phyloP scores from a whole-genome alignment of 345 rosid species.

The Eucalyptus pumila region DNA sequence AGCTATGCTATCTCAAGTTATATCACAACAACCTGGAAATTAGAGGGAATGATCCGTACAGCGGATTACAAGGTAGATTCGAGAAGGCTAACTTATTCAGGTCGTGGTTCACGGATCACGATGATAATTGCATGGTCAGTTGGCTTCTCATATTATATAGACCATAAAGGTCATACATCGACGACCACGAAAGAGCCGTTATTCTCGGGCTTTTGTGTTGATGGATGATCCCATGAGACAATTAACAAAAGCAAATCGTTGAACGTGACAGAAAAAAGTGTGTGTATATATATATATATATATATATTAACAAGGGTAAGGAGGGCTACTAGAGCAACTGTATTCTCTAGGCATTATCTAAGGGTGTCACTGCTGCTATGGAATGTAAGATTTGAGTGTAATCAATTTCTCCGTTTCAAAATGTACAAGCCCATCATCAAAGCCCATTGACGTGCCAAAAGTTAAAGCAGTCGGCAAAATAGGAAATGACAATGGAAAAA shows the following conservation, averaged over 20 bases:
- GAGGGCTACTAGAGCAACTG: neutral
- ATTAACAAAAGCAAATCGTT: neutral
- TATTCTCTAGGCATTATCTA: neutral
- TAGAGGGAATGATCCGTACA: neutral
- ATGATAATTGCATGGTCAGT: neutral
- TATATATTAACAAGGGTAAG: neutral
- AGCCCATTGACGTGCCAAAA: neutral
- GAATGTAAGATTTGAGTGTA: neutral
- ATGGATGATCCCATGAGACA: neutral
- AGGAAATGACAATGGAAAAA: neutral
- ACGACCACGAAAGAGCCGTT: too few relatives aligned
- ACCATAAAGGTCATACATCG: neutral
- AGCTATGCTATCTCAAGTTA: neutral
- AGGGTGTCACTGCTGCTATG: neutral
- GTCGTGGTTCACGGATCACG: neutral
- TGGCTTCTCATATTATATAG: neutral
- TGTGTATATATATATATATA: neutral
- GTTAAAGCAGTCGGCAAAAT: neutral
- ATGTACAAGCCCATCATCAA: neutral
- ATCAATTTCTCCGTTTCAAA: neutral
- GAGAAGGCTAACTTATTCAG: neutral
- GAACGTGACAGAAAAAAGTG: neutral
- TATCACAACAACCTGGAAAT: too few relatives aligned
- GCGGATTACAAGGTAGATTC: neutral
- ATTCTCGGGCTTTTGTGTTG: neutral